Evolutionary conservation across 495 filamentous ascomycete genomes (phyloP).

Genomic region (Tetracladium setigerum): DNA sequence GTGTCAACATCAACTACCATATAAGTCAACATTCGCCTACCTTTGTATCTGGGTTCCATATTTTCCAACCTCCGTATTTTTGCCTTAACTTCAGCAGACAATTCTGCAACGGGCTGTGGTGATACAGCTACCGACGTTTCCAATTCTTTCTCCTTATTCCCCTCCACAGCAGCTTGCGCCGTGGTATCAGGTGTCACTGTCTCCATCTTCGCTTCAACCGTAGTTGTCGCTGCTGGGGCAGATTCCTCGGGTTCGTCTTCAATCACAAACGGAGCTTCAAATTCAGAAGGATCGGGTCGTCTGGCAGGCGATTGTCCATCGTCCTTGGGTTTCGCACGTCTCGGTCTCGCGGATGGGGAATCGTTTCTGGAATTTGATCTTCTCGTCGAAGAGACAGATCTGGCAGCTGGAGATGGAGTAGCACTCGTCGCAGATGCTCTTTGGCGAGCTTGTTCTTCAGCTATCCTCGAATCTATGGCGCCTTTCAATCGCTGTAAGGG

Average conservation of each 20-base stretch:
- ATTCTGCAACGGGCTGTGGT: constrained; percentile 31
- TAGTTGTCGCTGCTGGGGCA: constrained; percentile 48
- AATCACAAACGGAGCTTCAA: constrained; percentile 74
- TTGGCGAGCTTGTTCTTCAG: constrained; percentile 82
- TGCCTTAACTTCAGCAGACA: constrained; percentile 65
- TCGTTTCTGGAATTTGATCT: constrained; percentile 13
- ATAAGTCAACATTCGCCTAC: constrained; percentile 34
- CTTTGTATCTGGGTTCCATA: constrained; percentile 78
- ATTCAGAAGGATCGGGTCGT: constrained; percentile 71
- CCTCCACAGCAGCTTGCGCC: constrained; percentile 16
- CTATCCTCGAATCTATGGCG: constrained; percentile 76
- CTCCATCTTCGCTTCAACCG: constrained; percentile 22
- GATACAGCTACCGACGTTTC: neutral
- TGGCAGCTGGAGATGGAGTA: constrained; percentile 27
- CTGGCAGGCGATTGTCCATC: constrained; percentile 10
- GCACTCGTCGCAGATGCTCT: constrained; percentile 36
- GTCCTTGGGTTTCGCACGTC: constrained; percentile 16
- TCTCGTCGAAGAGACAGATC: constrained; percentile 12
- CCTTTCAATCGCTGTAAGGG: constrained; percentile 66
- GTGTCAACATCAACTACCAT: neutral
- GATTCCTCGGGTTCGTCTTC: constrained; percentile 61
- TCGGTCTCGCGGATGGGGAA: constrained; percentile 12
- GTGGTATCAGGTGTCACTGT: constrained; percentile 22
- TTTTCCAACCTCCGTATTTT: constrained; percentile 74
- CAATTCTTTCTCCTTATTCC: constrained; percentile 13